Evolutionary conservation across 129 eudicot species (phyloP), one percentile per base, ranked within the genome.

Genomic region (Flaveria trinervia): DNA sequence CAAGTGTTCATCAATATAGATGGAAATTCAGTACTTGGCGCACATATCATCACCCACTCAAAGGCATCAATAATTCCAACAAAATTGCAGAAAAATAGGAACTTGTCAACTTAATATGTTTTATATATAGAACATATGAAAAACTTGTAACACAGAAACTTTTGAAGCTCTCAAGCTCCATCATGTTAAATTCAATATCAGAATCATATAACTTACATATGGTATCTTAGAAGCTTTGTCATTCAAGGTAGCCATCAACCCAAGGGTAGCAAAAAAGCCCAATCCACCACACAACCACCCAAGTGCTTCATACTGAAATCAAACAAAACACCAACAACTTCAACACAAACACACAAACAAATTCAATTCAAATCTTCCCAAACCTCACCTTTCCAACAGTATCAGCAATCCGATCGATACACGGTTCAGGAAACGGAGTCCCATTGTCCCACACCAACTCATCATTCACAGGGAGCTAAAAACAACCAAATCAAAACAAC

Each of bases 381-480:
- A 60, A 45, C 46, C 46, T 64, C 48, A 91, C 97, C 93, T 91
- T 88, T 59, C 97, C 99, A 43, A 95, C 92, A 1, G 99, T 95
- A 61, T 91, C 96, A 4, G 99, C 97, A 23, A 95, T 95, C 4
- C 99, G 92, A 82, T 95, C 97, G 25, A 95, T 88, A 82, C 96
- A 91, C 41, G 97, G 99, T 68, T 95, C 99, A 0, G 99, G 99
- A 51, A 87, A 91, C 2, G 94, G 55, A 54, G 94, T 91, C 44
- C 99, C 99, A 62, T 95, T 95, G 75, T 95, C 99, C 99, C 99
- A 95, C 50, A 78, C 77, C 17, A 95, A 84, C 86, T 91, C 99
- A 75, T 95, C 99, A 65, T 95, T 95, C 54, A 85, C 92, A 23
- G 86, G 86, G 39, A 95, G 92, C 97, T 91, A 68, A 70, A 70